Base-by-base conservation (phyloP, 1,284 basidiomycete genomes). In the Leccinum fallax region DNA sequence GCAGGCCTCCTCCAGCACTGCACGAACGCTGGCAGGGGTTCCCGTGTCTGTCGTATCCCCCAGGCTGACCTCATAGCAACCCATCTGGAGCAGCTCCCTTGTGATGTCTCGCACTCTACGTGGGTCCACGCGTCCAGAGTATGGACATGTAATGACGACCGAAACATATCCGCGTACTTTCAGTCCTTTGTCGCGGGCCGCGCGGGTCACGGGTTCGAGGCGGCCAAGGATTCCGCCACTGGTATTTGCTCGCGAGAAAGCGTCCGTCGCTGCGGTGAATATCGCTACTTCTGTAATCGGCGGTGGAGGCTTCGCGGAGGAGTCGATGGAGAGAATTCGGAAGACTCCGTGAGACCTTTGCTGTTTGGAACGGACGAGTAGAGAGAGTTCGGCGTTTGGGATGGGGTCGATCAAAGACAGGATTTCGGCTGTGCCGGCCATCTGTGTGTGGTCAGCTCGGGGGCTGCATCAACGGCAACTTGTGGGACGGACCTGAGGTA, bases 41-140 rank as follows among this genome's bases (percentile, higher is more conserved):
- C 92, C 96, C 34, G 87, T 87, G 0, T 96, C 96, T 2, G 94
- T 93, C 2, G 95, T 98, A 76, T 98, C 96, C 0, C 94, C 95
- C 34, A 98, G 77, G 65, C 90, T 93, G 56, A 98, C 86, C 73
- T 98, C 32, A 13, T 34, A 34, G 13, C 32, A 34, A 0, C 95
- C 96, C 91, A 97, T 96, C 61, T 94, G 86, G 5, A 88, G 67
- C 28, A 98, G 76, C 65, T 84, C 86, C 64, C 84, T 85, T 0
- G 92, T 80, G 11, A 97, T 86, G 21, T 88, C 84, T 52, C 88
- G 83, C 6, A 95, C 94, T 19, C 78, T 77, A 49, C 77, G 76
- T 2, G 86, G 85, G 62, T 90, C 87, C n/a, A 93, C 89, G 8
- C 79, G 79, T 1, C 96, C 96, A 21, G 89, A 84, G 75, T 92